Evolutionary conservation across 176 grass and related monocot species (phyloP).

Genomic region (Raddia distichophylla): DNA sequence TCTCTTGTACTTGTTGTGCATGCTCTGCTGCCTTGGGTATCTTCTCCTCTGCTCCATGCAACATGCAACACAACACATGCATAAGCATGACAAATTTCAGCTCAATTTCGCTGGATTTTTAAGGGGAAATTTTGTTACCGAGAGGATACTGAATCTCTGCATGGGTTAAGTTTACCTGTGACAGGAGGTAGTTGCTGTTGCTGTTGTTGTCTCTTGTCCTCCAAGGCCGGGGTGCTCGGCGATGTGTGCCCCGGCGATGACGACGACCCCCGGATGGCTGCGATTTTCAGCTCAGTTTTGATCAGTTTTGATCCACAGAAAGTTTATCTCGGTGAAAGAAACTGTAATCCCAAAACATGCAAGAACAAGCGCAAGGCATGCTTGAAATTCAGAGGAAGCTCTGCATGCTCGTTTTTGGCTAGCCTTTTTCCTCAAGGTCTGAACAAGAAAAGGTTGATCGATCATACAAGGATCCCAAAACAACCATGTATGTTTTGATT

Average conservation of each 20-base stretch:
- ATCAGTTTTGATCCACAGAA: not conserved
- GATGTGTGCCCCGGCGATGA: constrained; percentile 34
- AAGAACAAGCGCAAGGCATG: constrained; percentile 2
- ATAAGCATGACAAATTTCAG: not conserved
- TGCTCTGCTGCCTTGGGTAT: constrained; percentile 23
- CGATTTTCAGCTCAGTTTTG: not conserved
- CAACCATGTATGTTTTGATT: too few relatives aligned
- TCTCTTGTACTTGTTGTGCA: constrained; percentile 9
- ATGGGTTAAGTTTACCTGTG: too few relatives aligned
- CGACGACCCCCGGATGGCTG: constrained; percentile 54
- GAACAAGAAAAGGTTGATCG: not conserved
- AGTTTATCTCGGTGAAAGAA: not conserved
- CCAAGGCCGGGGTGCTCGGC: constrained; percentile 24
- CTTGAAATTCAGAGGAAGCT: not conserved
- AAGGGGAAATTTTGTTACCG: not conserved
- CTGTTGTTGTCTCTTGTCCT: constrained; percentile 28
- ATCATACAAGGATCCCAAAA: not conserved
- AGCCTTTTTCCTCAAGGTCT: not conserved
- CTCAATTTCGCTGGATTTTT: not conserved
- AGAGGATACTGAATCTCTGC: not conserved
- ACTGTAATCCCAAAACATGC: not conserved
- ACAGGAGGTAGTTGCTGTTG: not conserved
- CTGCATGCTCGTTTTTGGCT: not conserved
- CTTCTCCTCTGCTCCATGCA: constrained; percentile 46
- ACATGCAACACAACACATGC: not conserved